phyloP scores from a whole-genome alignment of 2,329 filamentous ascomycete species.

The Diaporthe velutina region DNA sequence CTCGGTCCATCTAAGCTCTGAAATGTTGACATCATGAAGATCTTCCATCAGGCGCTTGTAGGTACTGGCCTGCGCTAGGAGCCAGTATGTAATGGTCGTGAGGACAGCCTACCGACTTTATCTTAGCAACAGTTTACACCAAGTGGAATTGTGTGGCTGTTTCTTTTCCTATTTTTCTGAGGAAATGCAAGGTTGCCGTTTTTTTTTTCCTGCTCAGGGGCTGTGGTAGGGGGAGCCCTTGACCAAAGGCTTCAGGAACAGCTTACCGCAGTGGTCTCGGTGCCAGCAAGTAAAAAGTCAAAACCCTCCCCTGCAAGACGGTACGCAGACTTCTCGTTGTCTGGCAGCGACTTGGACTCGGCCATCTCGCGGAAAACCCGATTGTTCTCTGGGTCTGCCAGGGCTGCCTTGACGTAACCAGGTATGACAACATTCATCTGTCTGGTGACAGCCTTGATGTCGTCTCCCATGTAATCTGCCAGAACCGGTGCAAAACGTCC shows the following conservation, averaged over 20 bases:
- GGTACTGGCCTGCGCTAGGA: slow-evolving; percentile 43
- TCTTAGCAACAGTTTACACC: neutral
- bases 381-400: slow-evolving; percentile 40
- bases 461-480: slow-evolving; percentile 40
- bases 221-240: neutral
- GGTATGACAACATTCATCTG: slow-evolving; percentile 46
- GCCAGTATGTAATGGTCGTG: slow-evolving; percentile 45
- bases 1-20: slow-evolving; percentile 41
- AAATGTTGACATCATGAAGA: slow-evolving; percentile 36
- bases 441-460: slow-evolving; percentile 43
- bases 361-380: slow-evolving; percentile 47
- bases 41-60: slow-evolving; percentile 43
- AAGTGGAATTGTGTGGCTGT: neutral
- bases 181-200: neutral
- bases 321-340: slow-evolving; percentile 39
- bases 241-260: neutral
- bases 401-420: slow-evolving; percentile 42
- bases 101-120: slow-evolving; percentile 38
- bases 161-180: neutral
- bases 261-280: slow-evolving; percentile 39
- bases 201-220: too few relatives aligned
- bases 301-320: slow-evolving; percentile 41
- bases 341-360: slow-evolving; percentile 41
- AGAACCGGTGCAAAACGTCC: slow-evolving; percentile 43
- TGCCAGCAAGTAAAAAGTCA: slow-evolving; percentile 41